Percentiles rank a stretch among this genome's conserved stretches.
phyloP scores from a whole-genome alignment of 192 early-diverging fungal species.

The Backusella tarrabulga region DNA sequence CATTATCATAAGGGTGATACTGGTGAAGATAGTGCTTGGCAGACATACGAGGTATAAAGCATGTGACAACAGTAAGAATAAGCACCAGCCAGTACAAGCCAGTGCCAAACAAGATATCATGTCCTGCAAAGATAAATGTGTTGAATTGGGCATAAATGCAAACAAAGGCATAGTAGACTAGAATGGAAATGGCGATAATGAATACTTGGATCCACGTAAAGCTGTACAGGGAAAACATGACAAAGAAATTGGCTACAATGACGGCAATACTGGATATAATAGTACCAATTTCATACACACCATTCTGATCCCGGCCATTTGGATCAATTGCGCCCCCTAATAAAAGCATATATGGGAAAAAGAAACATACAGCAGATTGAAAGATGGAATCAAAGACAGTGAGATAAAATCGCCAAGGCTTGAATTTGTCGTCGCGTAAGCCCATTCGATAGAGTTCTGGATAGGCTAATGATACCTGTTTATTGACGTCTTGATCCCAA shows the following conservation, averaged over 20 bases:
- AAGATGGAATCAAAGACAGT: constrained; percentile 69
- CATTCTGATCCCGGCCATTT: constrained; percentile 41
- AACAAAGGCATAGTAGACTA: constrained; percentile 59
- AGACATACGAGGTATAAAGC: constrained; percentile 74
- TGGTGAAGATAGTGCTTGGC: constrained; percentile 68
- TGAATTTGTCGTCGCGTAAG: constrained; percentile 73
- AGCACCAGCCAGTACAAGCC: constrained; percentile 73
- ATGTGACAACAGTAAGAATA: constrained; percentile 54
- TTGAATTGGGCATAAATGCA: constrained; percentile 56
- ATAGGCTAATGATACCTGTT: constrained; percentile 60
- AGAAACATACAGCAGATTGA: constrained; percentile 70
- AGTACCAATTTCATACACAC: constrained; percentile 69
- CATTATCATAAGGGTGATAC: constrained; percentile 78
- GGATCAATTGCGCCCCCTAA: constrained; percentile 41
- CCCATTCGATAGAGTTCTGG: constrained; percentile 86
- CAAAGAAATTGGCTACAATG: constrained; percentile 77
- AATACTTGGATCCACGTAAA: constrained; percentile 73
- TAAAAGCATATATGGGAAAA: constrained; percentile 60
- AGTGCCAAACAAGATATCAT: constrained; percentile 57
- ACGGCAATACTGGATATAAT: constrained; percentile 71
- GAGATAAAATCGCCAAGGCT: constrained; percentile 71
- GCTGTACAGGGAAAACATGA: constrained; percentile 69
- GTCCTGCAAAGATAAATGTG: constrained; percentile 36
- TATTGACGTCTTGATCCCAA: constrained; percentile 83
- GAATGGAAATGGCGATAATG: constrained; percentile 47